These are phyloP conservation scores for Mortierella antarctica DNA, from an alignment of 192 early-diverging fungal genomes.

Conservation along the genomic window DNA sequence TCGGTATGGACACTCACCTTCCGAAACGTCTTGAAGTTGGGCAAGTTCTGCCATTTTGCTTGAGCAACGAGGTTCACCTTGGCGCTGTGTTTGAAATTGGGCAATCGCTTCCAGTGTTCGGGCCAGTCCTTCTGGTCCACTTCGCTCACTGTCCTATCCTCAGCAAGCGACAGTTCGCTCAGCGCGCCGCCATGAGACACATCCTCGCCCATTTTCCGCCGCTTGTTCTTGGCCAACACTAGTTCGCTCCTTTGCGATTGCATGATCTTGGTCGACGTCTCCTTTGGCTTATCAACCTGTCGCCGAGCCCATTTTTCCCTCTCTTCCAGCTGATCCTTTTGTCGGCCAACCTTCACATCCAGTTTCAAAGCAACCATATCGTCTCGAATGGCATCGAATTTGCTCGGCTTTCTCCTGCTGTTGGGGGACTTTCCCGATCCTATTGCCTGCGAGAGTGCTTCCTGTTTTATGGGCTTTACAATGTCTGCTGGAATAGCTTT, in stretches of 20 bases:
- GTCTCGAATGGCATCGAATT: conserved; percentile 29
- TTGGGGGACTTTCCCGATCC: not conserved
- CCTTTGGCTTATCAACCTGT: not conserved
- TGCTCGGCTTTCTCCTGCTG: not conserved
- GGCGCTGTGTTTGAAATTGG: conserved; percentile 29
- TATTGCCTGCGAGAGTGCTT: not conserved
- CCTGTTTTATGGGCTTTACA: not conserved
- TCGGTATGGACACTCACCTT: conserved; percentile 4
- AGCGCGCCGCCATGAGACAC: not conserved
- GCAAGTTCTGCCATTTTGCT: conserved; percentile 39
- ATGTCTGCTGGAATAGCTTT: not conserved
- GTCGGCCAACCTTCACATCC: conserved; percentile 34
- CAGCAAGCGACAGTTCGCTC: too few species aligned
- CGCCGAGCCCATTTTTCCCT: conserved; percentile 5
- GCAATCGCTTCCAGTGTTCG: conserved; percentile 34
- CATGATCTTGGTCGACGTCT: conserved; percentile 12
- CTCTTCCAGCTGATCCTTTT: conserved; percentile 37
- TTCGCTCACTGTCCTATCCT: not conserved
- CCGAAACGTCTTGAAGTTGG: conserved; percentile 46
- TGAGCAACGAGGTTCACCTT: not conserved
- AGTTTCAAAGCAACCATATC: conserved; percentile 38
- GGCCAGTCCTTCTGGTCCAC: conserved; percentile 39
- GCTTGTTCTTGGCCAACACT: conserved; percentile 26
- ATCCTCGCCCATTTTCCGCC: conserved; percentile 13
- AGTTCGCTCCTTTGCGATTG: conserved; percentile 23